Evolutionary conservation across 2,329 filamentous ascomycete genomes (phyloP).

Genomic region (Exophiala phaeomuriformis): DNA sequence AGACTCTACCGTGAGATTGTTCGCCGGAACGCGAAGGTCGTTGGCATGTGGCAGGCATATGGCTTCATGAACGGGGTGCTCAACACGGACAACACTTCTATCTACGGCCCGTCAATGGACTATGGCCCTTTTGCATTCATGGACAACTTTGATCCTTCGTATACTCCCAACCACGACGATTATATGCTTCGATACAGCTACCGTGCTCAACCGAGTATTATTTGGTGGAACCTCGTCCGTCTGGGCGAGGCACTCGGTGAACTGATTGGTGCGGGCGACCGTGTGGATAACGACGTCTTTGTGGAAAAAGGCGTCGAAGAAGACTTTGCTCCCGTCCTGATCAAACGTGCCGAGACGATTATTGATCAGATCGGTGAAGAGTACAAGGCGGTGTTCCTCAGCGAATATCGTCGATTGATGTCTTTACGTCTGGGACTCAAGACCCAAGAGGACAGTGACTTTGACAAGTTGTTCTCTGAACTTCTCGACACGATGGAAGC

Average conservation of each 20-base stretch:
- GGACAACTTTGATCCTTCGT: constrained; percentile 89
- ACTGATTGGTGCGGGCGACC: constrained; percentile 67
- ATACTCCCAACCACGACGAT: constrained; percentile 97
- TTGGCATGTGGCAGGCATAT: constrained; percentile 93
- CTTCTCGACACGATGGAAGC: constrained; percentile 73
- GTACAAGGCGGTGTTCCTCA: constrained; percentile 77
- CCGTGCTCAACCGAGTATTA: constrained; percentile 86
- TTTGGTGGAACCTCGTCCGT: constrained; percentile 97
- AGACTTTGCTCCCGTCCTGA: constrained; percentile 60
- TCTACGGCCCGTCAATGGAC: constrained; percentile 82
- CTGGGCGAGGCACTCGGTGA: constrained; percentile 85
- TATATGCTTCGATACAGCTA: constrained; percentile 80
- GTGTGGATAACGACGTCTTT: constrained; percentile 66
- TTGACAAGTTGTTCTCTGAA: constrained; percentile 72
- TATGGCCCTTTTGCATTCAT: constrained; percentile 97
- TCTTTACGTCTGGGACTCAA: constrained; percentile 68
- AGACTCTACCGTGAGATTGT: constrained; percentile 82
- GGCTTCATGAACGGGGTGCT: constrained; percentile 99
- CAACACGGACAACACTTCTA: constrained; percentile 95
- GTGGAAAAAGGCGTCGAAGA: constrained; percentile 63
- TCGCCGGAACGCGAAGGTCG: constrained; percentile 75
- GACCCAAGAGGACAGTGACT: constrained; percentile 62
- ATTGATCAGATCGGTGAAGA: constrained; percentile 78
- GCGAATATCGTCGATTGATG: constrained; percentile 87
- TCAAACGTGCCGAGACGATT: constrained; percentile 72